Percentiles rank a stretch among this genome's conserved stretches.
These are phyloP conservation scores for Clarireedia hainanense DNA, from an alignment of 2,329 filamentous ascomycete species.

Conservation along the genomic window DNA sequence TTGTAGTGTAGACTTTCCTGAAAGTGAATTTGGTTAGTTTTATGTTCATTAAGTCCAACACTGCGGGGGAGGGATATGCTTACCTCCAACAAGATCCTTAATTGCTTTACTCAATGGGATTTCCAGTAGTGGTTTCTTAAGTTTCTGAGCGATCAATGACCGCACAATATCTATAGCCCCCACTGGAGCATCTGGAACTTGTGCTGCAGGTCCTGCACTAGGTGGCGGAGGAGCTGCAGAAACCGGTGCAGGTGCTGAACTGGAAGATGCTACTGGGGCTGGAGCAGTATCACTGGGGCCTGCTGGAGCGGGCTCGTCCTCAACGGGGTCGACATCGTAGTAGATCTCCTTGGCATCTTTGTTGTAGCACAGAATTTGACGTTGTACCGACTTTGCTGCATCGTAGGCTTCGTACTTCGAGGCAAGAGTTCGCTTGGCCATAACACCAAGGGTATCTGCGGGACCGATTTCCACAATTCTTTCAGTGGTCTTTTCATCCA, in stretches of 20 bases:
- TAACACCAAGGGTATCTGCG: conserved; percentile 91
- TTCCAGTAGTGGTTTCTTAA: conserved; percentile 88
- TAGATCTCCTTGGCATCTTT: conserved; percentile 99
- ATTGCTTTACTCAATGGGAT: conserved; percentile 94
- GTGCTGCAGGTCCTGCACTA: conserved; percentile 76
- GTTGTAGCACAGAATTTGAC: conserved; percentile 98
- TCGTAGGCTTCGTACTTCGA: conserved; percentile 99
- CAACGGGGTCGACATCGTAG: conserved; percentile 92
- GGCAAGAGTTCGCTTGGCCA: conserved; percentile 92
- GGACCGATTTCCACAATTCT: conserved; percentile 96
- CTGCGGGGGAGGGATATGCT: conserved; percentile 29
- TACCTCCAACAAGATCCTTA: conserved; percentile 96
- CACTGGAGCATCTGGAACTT: conserved; percentile 80
- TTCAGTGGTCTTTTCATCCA: conserved; percentile 92
- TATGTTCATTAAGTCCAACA: conserved; percentile 7
- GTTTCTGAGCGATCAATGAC: conserved; percentile 86
- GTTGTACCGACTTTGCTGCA: conserved; percentile 89
- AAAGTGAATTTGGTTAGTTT: conserved; percentile 15
- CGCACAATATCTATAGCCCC: conserved; percentile 85
- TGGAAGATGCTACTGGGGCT: conserved; percentile 35
- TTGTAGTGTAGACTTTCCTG: conserved; percentile 95
- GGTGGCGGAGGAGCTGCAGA: conserved; percentile 51
- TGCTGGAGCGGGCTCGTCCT: conserved; percentile 72
- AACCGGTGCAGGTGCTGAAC: conserved; percentile 45
- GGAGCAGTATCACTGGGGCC: conserved; percentile 33